These are phyloP conservation scores for Xanthoconium stramineum DNA, from an alignment of 768 basidiomycete genomes.

Conservation along the genomic window DNA sequence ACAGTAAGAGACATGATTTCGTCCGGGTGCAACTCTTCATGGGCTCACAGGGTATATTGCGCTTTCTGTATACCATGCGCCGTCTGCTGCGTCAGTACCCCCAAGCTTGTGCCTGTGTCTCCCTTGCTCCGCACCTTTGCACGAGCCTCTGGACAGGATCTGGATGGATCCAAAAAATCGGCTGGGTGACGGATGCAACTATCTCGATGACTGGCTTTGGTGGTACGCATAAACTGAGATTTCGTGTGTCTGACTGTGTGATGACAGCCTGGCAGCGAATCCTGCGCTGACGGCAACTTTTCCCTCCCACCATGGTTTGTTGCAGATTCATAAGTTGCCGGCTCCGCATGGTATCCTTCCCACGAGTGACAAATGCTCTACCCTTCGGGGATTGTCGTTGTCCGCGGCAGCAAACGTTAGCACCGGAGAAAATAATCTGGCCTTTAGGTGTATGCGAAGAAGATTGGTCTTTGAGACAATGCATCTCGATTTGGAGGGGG, in stretches of 20 bases:
- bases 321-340: conserved; percentile 76
- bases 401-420: conserved; percentile 50
- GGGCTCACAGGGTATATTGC: conserved; percentile 54
- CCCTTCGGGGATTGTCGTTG: conserved; percentile 73
- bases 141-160: conserved; percentile 54
- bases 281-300: conserved; percentile 73
- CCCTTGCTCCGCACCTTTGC: conserved; percentile 62
- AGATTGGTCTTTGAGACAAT: conserved; percentile 88
- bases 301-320: conserved; percentile 82
- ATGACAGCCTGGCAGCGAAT: conserved; percentile 49
- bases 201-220: conserved; percentile 77
- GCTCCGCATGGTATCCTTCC: conserved; percentile 69
- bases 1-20: conserved; percentile 41
- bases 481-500: conserved; percentile 85
- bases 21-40: neutral
- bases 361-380: conserved; percentile 79
- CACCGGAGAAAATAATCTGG: conserved; percentile 94
- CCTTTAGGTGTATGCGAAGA: conserved; percentile 89
- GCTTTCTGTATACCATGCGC: conserved; percentile 71
- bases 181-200: conserved; percentile 75
- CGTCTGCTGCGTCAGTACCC: conserved; percentile 53
- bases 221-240: conserved; percentile 44
- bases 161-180: conserved; percentile 75
- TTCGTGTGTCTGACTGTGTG: neutral
- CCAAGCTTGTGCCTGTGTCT: conserved; percentile 63